These are phyloP conservation scores for Fraxinus sp. DNA, from an alignment of 305 asterid genomes.

Conservation along the genomic window DNA sequence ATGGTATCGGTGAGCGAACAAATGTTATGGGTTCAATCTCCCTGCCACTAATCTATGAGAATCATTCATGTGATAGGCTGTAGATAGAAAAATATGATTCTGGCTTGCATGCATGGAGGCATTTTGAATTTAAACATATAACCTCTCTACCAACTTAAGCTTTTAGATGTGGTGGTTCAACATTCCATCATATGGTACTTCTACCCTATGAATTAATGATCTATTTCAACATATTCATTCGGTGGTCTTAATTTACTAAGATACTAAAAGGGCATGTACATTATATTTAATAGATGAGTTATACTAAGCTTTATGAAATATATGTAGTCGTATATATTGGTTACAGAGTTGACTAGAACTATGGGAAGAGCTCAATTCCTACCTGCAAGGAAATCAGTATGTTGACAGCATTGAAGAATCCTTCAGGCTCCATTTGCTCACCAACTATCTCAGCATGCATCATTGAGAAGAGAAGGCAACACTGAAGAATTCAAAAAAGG, in stretches of 20 bases:
- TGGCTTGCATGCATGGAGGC: not conserved
- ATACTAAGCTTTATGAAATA: not conserved
- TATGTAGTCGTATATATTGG: not conserved
- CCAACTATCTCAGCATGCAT: slow-evolving; percentile 81
- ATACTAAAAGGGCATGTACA: not conserved
- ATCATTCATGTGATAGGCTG: not conserved
- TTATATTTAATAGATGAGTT: not conserved
- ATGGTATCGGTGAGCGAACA: not conserved
- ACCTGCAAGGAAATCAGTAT: slow-evolving; percentile 73
- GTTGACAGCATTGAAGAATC: slow-evolving; percentile 74
- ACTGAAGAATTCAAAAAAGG: slow-evolving; percentile 34
- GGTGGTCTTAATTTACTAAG: not conserved
- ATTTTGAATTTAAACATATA: not conserved
- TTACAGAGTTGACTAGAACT: not conserved
- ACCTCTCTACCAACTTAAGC: not conserved
- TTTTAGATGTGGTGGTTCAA: not conserved
- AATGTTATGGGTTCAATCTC: not conserved
- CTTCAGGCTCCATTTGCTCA: slow-evolving; percentile 54
- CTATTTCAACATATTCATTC: not conserved
- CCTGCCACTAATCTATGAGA: not conserved
- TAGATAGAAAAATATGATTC: not conserved
- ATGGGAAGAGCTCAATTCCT: not conserved
- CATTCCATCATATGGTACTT: not conserved
- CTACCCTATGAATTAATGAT: not conserved
- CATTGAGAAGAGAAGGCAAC: slow-evolving; percentile 71